These are phyloP conservation scores for Penicillium ucsense DNA, from an alignment of 495 filamentous ascomycete species.

Conservation along the genomic window DNA sequence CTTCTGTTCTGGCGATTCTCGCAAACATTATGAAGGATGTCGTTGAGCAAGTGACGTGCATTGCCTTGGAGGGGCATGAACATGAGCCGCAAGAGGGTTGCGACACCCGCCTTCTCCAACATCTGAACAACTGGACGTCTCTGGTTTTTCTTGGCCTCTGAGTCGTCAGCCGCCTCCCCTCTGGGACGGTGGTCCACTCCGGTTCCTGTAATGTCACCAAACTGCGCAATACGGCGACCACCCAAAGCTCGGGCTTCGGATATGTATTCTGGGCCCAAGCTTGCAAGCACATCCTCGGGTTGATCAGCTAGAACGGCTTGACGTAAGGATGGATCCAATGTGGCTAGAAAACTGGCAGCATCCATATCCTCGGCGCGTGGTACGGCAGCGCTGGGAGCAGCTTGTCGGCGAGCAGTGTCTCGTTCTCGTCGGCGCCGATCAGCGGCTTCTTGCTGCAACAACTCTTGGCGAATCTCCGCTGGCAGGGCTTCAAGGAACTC, in stretches of 20 bases:
- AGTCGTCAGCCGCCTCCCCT: slow-evolving; percentile 28
- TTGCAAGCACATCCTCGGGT: slow-evolving; percentile 76
- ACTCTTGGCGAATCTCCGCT: slow-evolving; percentile 76
- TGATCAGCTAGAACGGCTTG: slow-evolving; percentile 83
- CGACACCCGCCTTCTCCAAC: slow-evolving; percentile 91
- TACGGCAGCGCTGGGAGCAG: slow-evolving; percentile 39
- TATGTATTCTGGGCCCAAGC: slow-evolving; percentile 75
- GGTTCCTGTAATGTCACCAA: slow-evolving; percentile 41
- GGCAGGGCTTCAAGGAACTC: slow-evolving; percentile 94
- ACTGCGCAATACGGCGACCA: slow-evolving; percentile 51
- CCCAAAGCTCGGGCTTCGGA: slow-evolving; percentile 72
- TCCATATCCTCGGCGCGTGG: slow-evolving; percentile 81
- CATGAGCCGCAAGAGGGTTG: slow-evolving; percentile 90
- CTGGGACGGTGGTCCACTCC: slow-evolving; percentile 37
- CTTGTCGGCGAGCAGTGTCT: slow-evolving; percentile 58
- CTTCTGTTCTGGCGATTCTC: slow-evolving; percentile 89
- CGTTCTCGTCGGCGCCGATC: slow-evolving; percentile 86
- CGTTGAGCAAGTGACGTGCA: slow-evolving; percentile 68
- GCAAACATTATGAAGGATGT: slow-evolving; percentile 79
- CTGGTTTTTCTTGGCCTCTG: slow-evolving; percentile 56
- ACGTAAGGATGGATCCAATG: slow-evolving; percentile 75
- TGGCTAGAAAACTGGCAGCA: slow-evolving; percentile 81
- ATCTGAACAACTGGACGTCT: slow-evolving; percentile 83
- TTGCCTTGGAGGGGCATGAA: slow-evolving; percentile 86
- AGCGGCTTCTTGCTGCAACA: slow-evolving; percentile 78